A percentile compares a stretch with the other conserved stretches of the same genome.
Conservation (phyloP, 2,329 filamentous ascomycete species). For the Trichoderma harzianum region DNA sequence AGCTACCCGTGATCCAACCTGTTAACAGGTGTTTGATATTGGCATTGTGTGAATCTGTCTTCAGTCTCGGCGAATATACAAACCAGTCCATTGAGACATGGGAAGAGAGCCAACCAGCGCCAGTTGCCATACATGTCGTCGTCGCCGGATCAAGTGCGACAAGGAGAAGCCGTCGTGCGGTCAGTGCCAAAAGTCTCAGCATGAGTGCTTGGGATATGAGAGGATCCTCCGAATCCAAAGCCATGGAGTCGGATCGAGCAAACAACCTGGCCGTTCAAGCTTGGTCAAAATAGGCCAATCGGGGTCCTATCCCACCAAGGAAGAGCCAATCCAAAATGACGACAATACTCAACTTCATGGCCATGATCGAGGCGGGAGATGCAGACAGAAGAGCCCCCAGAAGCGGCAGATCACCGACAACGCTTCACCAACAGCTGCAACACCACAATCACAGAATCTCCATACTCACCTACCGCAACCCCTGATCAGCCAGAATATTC, state of each 20-base stretch:
- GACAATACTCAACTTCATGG: neutral
- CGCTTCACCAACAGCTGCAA: neutral
- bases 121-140: neutral
- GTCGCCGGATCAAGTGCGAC: neutral
- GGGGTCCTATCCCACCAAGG: neutral
- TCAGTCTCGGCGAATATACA: neutral
- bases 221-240: neutral
- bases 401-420: neutral
- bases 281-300: neutral
- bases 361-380: neutral
- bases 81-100: neutral
- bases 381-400: neutral
- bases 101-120: neutral
- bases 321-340: neutral
- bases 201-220: constrained; percentile 1
- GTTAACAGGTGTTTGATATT: neutral
- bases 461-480: neutral
- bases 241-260: neutral
- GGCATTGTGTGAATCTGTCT: neutral
- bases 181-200: neutral
- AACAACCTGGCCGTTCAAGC: neutral
- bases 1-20: neutral
- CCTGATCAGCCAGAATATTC: neutral
- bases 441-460: neutral
- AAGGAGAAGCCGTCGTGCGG: neutral